Evolutionary conservation across 352 stramenopile genomes (phyloP), one percentile per base, ranked within the genome.

Genomic region (Globisporangium acanthophoron): DNA sequence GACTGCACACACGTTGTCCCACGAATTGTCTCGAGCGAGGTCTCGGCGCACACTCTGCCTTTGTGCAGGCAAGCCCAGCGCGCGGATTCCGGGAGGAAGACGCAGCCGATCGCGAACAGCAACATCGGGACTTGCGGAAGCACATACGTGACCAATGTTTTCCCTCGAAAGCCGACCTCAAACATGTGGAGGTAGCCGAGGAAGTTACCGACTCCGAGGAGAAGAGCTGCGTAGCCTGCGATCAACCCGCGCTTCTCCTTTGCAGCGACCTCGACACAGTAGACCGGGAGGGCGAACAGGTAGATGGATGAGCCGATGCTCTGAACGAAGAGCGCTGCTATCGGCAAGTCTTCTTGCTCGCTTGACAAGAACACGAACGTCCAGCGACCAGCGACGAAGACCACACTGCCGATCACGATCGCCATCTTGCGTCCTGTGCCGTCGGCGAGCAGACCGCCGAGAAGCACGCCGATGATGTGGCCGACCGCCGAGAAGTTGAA

Each of bases 1-100:
- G 50, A 56, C 20, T 58, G 31, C 37, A 76, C 64, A 40, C 57
- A 51, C 41, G 58, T 52, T 29, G 61, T 70, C 20, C 64, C n/a
- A 7, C 62, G 65, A 5, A 78, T 55, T 6, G 52, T 53, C n/a
- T 58, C 66, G 45, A 78, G 65, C 11, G 70, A 52, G n/a, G 46
- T 46, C 47, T 71, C 64, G 4, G 76, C 76, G 46, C 52, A 57
- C 1, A 78, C 71, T 15, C 72, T 71, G 47, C 74, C 69, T 40
- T 74, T 77, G 48, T 77, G 56, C 59, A 67, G 20, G 64, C 80
- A 76, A 15, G 69, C 64, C 69, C 69, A 87, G 16, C 76, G 74
- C 46, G 76, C 74, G 18, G 61, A 73, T 47, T 86, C 76, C 0
- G 76, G 76, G 9, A 86, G 72, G 13, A 58, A 75, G 53, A 84